These are phyloP conservation scores for Starmerella bacillaris DNA, from an alignment of 805 yeast genomes.

Conservation along the genomic window DNA sequence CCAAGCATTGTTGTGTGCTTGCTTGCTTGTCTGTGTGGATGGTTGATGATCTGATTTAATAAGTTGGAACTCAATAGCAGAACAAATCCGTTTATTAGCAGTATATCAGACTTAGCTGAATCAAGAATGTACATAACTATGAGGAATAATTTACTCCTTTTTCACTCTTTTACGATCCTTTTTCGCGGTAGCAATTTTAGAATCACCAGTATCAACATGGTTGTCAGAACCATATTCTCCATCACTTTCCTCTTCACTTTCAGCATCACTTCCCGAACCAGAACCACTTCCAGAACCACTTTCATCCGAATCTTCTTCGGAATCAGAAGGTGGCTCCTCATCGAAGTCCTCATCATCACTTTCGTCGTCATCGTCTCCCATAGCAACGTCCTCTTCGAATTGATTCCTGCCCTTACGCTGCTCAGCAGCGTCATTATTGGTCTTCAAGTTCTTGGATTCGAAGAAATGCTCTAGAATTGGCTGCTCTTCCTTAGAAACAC, in stretches of 20 bases:
- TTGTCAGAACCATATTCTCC: not conserved
- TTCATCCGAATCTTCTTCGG: not conserved
- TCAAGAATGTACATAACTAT: too few relatives aligned
- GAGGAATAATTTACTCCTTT: too few relatives aligned
- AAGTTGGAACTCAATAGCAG: too few relatives aligned
- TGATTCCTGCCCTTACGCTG: slow-evolving; percentile 38
- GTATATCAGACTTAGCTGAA: too few relatives aligned
- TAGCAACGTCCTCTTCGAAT: slow-evolving; percentile 1
- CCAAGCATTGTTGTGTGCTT: too few relatives aligned
- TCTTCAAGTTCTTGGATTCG: slow-evolving; percentile 55
- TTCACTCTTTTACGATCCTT: slow-evolving; percentile 8
- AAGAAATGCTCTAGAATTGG: slow-evolving; percentile 56
- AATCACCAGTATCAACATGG: slow-evolving; percentile 10
- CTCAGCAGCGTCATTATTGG: slow-evolving; percentile 76
- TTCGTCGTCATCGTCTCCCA: slow-evolving; percentile 4
- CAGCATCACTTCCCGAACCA: not conserved
- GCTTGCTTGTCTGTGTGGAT: too few relatives aligned
- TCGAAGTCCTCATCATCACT: slow-evolving; percentile 10
- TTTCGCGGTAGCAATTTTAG: slow-evolving; percentile 7
- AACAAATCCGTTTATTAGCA: too few relatives aligned
- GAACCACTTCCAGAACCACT: not conserved
- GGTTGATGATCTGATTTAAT: too few relatives aligned
- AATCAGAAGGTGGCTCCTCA: slow-evolving; percentile 2
- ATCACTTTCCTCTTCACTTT: not conserved
- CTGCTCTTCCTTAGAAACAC: slow-evolving; percentile 80